Conservation (phyloP, 306 rosid genomes). For the Urtica urens region DNA sequence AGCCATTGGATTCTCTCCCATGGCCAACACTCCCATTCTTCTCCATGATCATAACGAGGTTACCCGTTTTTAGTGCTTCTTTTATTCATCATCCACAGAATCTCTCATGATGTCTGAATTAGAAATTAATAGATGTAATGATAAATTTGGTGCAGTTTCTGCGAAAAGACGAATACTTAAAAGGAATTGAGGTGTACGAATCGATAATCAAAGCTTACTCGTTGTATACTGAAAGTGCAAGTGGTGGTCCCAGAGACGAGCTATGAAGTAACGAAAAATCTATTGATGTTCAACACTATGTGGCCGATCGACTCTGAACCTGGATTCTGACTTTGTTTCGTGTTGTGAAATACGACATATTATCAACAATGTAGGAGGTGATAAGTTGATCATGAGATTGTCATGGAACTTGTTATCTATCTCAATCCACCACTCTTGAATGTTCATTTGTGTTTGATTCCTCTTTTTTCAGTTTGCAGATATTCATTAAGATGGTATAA, state of each 20-base stretch:
- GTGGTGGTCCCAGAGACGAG: constrained; percentile 47
- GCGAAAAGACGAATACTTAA: constrained; percentile 68
- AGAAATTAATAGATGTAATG: not conserved
- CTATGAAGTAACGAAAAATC: constrained; percentile 30
- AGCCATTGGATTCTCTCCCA: constrained; percentile 92
- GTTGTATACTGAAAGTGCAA: constrained; percentile 31
- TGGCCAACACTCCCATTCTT: constrained; percentile 81
- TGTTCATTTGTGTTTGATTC: too few relatives aligned
- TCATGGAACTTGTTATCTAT: too few relatives aligned
- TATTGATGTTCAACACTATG: too few relatives aligned
- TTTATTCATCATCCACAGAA: not conserved
- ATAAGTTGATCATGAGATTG: too few relatives aligned
- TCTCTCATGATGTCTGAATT: not conserved
- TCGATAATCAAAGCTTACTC: constrained; percentile 61
- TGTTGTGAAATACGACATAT: too few relatives aligned
- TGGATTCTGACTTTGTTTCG: too few relatives aligned
- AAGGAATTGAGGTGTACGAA: constrained; percentile 60
- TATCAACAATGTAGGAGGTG: too few relatives aligned
- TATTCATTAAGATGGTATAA: too few relatives aligned
- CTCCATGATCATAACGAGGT: constrained; percentile 99
- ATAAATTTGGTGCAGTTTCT: constrained; percentile 45
- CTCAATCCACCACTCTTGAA: too few relatives aligned
- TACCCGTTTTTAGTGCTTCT: not conserved
- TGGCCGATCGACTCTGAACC: too few relatives aligned
- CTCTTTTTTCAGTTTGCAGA: too few relatives aligned